Evolutionary conservation across 2,329 filamentous ascomycete species (phyloP).

Genomic region (Apiospora koreana): DNA sequence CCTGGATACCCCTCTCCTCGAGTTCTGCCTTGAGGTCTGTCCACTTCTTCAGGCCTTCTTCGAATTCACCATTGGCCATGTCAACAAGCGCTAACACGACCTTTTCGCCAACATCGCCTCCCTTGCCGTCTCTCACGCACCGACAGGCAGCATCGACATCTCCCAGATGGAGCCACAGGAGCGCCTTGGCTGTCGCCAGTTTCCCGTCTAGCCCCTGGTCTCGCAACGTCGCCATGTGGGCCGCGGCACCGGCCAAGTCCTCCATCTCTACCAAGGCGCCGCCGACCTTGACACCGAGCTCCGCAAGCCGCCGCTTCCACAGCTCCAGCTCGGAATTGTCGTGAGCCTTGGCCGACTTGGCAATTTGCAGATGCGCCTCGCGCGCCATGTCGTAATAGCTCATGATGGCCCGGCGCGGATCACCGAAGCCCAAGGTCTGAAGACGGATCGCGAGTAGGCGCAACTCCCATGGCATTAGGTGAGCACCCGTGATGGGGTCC

Average conservation of each 20-base stretch:
- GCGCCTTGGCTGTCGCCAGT: conserved; percentile 52
- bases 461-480: conserved; percentile 85
- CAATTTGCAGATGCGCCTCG: conserved; percentile 68
- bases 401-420: conserved; percentile 82
- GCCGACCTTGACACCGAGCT: conserved; percentile 70
- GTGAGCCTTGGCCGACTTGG: conserved; percentile 43
- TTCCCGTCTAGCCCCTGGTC: conserved; percentile 37
- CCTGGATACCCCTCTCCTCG: conserved; percentile 38
- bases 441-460: conserved; percentile 81
- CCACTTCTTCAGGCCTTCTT: conserved; percentile 65
- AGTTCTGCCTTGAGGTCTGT: conserved; percentile 47
- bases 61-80: conserved; percentile 77
- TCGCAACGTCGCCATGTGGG: conserved; percentile 67
- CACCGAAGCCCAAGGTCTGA: conserved; percentile 82
- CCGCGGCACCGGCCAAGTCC: conserved; percentile 76
- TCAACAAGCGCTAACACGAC: conserved; percentile 69
- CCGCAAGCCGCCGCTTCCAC: conserved; percentile 73
- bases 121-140: conserved; percentile 46
- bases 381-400: conserved; percentile 85
- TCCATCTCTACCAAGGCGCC: conserved; percentile 81
- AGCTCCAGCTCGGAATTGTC: conserved; percentile 58
- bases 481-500: conserved; percentile 53
- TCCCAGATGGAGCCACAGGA: conserved; percentile 79
- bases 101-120: conserved; percentile 41
- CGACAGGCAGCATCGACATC: conserved; percentile 68